These are phyloP conservation scores for Penicillium oxalicum DNA, from an alignment of 2,329 filamentous ascomycete genomes.

Conservation along the genomic window DNA sequence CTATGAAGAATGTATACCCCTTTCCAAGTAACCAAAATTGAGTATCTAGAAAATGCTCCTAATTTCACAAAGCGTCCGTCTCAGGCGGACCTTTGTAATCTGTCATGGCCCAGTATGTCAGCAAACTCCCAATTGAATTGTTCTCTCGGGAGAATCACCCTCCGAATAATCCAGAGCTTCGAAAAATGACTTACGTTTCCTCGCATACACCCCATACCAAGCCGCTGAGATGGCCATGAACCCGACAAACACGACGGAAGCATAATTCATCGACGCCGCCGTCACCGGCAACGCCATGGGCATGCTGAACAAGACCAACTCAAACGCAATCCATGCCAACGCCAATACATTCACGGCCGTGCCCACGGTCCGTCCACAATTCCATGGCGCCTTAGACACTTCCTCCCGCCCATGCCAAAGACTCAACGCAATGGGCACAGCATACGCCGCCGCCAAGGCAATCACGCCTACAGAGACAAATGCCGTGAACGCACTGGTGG, in stretches of 20 bases:
- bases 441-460: conserved; percentile 51
- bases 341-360: conserved; percentile 44
- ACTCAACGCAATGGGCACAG: conserved; percentile 51
- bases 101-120: conserved; percentile 8
- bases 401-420: conserved; percentile 43
- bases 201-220: conserved; percentile 57
- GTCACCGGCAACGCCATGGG: conserved; percentile 53
- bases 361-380: conserved; percentile 41
- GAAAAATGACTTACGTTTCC: conserved; percentile 40
- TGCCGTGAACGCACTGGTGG: conserved; percentile 44
- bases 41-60: too few species aligned
- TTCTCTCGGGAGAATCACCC: neutral
- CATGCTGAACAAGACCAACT: conserved; percentile 55
- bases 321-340: conserved; percentile 48
- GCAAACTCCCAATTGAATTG: neutral
- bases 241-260: conserved; percentile 63
- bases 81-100: conserved; percentile 34
- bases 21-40: too few species aligned
- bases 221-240: conserved; percentile 54
- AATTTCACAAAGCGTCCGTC: conserved; percentile 21
- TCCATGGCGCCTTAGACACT: conserved; percentile 47
- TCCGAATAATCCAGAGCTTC: neutral
- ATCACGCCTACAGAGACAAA: conserved; percentile 53
- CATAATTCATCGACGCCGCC: conserved; percentile 61
- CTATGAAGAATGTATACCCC: too few species aligned